Conservation (phyloP, 345 rosid species). For the Kernera saxatilis region DNA sequence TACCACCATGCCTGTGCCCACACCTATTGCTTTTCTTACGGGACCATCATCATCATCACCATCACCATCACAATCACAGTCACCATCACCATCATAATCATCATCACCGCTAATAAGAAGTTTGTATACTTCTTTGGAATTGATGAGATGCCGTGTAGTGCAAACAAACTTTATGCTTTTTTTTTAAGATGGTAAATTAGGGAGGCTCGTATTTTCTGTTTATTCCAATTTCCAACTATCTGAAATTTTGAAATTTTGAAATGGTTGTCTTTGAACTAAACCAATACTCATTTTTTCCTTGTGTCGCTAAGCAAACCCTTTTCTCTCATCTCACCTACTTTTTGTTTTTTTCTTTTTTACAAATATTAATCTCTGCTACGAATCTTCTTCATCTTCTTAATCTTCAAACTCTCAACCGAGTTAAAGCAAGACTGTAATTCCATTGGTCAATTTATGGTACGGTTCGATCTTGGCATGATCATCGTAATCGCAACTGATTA, state of each 20-base stretch:
- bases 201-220: neutral
- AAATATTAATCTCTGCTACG: too few species aligned
- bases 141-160: neutral
- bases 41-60: neutral
- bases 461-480: neutral
- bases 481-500: neutral
- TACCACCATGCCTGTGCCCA: conserved; percentile 33
- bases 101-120: neutral
- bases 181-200: neutral
- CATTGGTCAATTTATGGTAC: too few species aligned
- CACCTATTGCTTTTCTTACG: conserved; percentile 29
- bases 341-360: too few species aligned
- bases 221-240: too few species aligned
- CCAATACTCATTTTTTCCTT: too few species aligned
- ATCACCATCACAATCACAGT: neutral
- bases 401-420: too few species aligned
- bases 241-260: too few species aligned
- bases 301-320: too few species aligned
- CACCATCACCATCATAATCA: neutral
- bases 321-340: too few species aligned
- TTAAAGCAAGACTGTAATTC: too few species aligned
- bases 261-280: too few species aligned
- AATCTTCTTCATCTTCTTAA: too few species aligned
- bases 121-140: neutral
- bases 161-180: neutral